Base-by-base conservation (phyloP, 352 stramenopile species). In the Globisporangium cystogenes region DNA sequence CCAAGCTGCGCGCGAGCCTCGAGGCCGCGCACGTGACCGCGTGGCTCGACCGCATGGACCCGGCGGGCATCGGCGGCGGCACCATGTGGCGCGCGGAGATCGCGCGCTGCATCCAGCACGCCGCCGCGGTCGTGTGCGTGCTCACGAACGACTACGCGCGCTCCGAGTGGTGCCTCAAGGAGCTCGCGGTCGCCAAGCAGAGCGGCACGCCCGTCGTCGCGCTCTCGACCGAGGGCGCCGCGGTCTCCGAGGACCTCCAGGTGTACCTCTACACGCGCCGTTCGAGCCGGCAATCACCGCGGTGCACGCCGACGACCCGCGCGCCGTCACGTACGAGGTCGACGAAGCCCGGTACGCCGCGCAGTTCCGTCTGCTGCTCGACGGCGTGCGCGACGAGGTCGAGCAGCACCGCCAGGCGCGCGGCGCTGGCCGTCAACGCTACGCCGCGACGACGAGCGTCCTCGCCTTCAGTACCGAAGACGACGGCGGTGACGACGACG, bases 261-360 rank as follows among this genome's bases (percentile, higher is more conserved):
- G 82, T 93, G 37, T 93, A 93, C 48, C 54, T 93, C 57, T 93
- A 93, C 61, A 90, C 82, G 8, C 65, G 82, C 5, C 82, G 8
- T 93, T 93, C 51, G 79, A 93, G 46, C 60, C 59, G 7, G 76
- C 79, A 4, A 90, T 93, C 53, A 70, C 68, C 23, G 65, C 54
- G 1, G 53, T 88, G 21, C 56, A 89, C 24, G 60, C 74, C 2
- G 53, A 72, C 0, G 74, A 62, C 35, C 62, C 76, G 6, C 59
- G 81, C 12, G 47, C 53, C 40, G 90, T 90, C 53, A 52, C 56
- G 36, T 93, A 93, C 57, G 64, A 90, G 33, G 80, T 90, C 35
- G 63, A 76, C 0, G 68, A 73, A 84, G 57, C 68, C 70, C 12
- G n/a, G n/a, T n/a, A n/a, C 56, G 78, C n/a, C 78, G 80, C 53